phyloP scores from a whole-genome alignment of 1,284 basidiomycete genomes.

The Schizophyllum commune region DNA sequence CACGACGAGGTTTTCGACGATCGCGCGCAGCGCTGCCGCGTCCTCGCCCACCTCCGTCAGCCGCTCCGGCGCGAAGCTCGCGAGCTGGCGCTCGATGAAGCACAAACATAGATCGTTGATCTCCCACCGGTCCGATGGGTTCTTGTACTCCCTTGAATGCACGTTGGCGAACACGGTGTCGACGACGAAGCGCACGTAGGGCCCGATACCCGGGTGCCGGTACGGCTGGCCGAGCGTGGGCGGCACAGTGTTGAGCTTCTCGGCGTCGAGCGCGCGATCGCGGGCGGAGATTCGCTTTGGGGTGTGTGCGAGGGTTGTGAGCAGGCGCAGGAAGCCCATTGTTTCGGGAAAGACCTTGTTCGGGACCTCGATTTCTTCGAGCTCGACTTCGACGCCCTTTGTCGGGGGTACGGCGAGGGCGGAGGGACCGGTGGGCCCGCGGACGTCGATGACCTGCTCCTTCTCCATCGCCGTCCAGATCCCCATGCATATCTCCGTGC shows the following conservation, averaged over 20 bases:
- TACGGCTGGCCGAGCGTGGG: conserved; percentile 71
- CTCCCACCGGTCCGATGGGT: conserved; percentile 77
- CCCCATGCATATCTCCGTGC: conserved; percentile 73
- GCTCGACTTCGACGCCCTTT: conserved; percentile 71
- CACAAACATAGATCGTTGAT: conserved; percentile 80
- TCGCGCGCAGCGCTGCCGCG: conserved; percentile 39
- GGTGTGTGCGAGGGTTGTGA: conserved; percentile 76
- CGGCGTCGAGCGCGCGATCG: conserved; percentile 50
- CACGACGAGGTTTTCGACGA: conserved; percentile 46
- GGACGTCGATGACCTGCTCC: conserved; percentile 76
- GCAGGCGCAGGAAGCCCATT: conserved; percentile 79
- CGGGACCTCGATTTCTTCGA: conserved; percentile 81
- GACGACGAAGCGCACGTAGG: conserved; percentile 79
- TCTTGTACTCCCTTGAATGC: conserved; percentile 64
- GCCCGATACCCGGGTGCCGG: conserved; percentile 67
- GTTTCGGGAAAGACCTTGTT: conserved; percentile 81
- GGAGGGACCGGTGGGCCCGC: conserved; percentile 33
- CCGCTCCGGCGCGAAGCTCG: conserved; percentile 73
- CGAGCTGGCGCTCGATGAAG: conserved; percentile 80
- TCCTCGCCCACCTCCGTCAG: conserved; percentile 48
- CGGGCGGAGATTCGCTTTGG: conserved; percentile 59
- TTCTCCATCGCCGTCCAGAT: conserved; percentile 83
- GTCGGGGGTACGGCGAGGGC: conserved; percentile 37
- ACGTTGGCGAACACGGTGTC: conserved; percentile 81
- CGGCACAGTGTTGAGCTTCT: conserved; percentile 67